phyloP scores from a whole-genome alignment of 2,329 filamentous ascomycete species.

The Mycosphaerella sp. region DNA sequence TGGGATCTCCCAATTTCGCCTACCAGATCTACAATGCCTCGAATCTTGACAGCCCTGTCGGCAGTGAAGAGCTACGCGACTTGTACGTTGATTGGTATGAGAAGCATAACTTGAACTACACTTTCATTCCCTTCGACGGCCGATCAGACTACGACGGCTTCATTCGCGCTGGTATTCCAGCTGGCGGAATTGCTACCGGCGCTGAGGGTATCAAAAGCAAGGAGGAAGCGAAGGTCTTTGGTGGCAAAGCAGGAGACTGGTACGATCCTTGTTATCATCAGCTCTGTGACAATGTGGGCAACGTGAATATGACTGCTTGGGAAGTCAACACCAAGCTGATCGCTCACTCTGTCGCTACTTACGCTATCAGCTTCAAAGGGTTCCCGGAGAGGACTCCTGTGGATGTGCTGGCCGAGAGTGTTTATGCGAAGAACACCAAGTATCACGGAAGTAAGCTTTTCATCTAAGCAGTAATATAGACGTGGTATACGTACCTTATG shows the following conservation, averaged over 20 bases:
- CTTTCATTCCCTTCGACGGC: conserved; percentile 23
- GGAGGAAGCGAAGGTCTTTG: conserved; percentile 60
- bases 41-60: conserved; percentile 16
- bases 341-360: conserved; percentile 67
- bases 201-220: conserved; percentile 65
- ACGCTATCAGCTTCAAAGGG: conserved; percentile 57
- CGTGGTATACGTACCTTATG: background rate
- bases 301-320: conserved; percentile 51
- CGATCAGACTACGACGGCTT: conserved; percentile 24
- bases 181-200: conserved; percentile 28
- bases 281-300: conserved; percentile 35
- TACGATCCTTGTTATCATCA: conserved; percentile 38
- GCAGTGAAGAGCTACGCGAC: conserved; percentile 20
- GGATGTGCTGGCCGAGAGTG: conserved; percentile 4
- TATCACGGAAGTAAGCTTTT: conserved; percentile 21
- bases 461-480: conserved; percentile 9
- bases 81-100: conserved; percentile 21
- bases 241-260: conserved; percentile 53
- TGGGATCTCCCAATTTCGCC: conserved; percentile 55
- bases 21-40: conserved; percentile 50
- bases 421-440: conserved; percentile 17
- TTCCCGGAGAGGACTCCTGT: conserved; percentile 39
- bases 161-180: conserved; percentile 22
- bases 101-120: conserved; percentile 20
- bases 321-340: conserved; percentile 54